phyloP scores from a whole-genome alignment of 345 rosid species.

The Aegle marmelos region DNA sequence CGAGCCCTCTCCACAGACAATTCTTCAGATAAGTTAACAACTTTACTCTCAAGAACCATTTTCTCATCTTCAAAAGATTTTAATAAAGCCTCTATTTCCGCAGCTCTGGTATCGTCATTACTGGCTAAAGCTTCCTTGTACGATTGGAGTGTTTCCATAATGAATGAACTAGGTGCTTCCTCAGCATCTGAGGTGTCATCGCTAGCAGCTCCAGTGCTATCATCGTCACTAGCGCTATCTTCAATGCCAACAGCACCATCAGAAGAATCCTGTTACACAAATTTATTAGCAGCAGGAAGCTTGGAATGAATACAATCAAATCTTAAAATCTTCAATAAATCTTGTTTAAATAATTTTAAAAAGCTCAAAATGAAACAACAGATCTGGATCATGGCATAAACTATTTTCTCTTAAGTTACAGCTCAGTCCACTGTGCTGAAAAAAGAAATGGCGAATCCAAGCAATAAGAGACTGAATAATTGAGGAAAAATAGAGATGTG shows the following conservation, averaged over 20 bases:
- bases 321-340: background rate
- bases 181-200: slow-evolving; percentile 40
- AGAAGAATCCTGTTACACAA: slow-evolving; percentile 51
- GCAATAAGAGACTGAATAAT: background rate
- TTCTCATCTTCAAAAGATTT: slow-evolving; percentile 74
- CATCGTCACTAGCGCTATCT: slow-evolving; percentile 34
- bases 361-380: background rate
- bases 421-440: background rate
- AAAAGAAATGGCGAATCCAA: background rate
- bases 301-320: background rate
- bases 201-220: slow-evolving; percentile 27
- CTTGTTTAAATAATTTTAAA: background rate
- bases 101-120: slow-evolving; percentile 50
- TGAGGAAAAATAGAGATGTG: background rate
- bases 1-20: slow-evolving; percentile 68
- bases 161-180: slow-evolving; percentile 49
- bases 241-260: slow-evolving; percentile 51
- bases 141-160: slow-evolving; percentile 41
- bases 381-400: background rate
- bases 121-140: slow-evolving; percentile 72
- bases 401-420: background rate
- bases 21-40: slow-evolving; percentile 56
- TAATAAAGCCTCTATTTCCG: slow-evolving; percentile 66
- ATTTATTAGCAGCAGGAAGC: slow-evolving; percentile 18
- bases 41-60: slow-evolving; percentile 49